Conservation (phyloP, 2,329 filamentous ascomycete genomes). For the Sarocladium brachiariae region DNA sequence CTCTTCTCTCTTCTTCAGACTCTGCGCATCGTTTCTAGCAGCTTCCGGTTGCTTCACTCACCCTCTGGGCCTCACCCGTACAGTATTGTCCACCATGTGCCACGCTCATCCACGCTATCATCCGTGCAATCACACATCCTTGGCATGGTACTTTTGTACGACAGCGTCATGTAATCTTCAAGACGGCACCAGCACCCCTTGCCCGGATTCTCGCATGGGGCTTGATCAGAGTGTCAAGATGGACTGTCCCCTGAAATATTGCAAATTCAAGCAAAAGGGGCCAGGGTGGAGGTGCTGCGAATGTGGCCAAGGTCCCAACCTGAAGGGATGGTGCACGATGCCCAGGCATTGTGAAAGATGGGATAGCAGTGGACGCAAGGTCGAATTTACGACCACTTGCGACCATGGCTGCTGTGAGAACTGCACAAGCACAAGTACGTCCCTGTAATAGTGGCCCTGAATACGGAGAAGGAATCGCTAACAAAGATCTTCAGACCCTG, state of each 20-base stretch:
- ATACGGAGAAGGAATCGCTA: neutral
- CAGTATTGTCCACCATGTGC: slow-evolving; percentile 35
- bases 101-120: slow-evolving; percentile 47
- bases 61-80: neutral
- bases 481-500: neutral
- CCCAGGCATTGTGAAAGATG: slow-evolving; percentile 15
- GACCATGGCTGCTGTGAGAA: slow-evolving; percentile 47
- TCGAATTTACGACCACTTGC: slow-evolving; percentile 26
- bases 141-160: slow-evolving; percentile 49
- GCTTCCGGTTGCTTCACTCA: too few relatives aligned
- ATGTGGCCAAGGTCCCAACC: slow-evolving; percentile 45
- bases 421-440: slow-evolving; percentile 24
- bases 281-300: slow-evolving; percentile 48
- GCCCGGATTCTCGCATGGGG: slow-evolving; percentile 22
- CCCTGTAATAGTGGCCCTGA: too few relatives aligned
- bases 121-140: slow-evolving; percentile 46
- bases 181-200: neutral
- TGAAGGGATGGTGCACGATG: slow-evolving; percentile 45
- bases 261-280: slow-evolving; percentile 42
- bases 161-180: slow-evolving; percentile 16
- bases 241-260: slow-evolving; percentile 43
- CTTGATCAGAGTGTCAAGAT: slow-evolving; percentile 34
- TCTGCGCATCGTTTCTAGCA: too few relatives aligned
- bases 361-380: neutral
- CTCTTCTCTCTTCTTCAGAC: too few relatives aligned